These are phyloP conservation scores for Fusarium austroafricanum DNA, from an alignment of 2,329 filamentous ascomycete genomes.

Conservation along the genomic window DNA sequence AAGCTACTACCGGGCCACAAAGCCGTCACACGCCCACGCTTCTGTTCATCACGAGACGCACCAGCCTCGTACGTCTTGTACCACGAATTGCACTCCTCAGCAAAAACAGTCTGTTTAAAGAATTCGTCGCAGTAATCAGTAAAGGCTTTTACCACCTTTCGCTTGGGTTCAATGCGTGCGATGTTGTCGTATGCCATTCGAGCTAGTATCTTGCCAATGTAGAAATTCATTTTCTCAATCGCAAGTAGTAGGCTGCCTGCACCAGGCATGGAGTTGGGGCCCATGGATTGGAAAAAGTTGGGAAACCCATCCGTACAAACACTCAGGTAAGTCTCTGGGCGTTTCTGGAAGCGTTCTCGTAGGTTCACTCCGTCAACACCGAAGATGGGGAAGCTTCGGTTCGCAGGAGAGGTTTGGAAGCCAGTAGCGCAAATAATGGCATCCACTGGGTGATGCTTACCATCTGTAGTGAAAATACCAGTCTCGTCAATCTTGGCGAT, in stretches of 20 bases:
- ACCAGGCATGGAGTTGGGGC: slow-evolving; percentile 9
- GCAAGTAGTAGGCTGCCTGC: background rate
- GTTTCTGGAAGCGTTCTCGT: slow-evolving; percentile 15
- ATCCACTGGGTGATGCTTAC: slow-evolving; percentile 1
- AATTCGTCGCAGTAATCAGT: slow-evolving; percentile 8
- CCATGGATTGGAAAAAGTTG: slow-evolving; percentile 23
- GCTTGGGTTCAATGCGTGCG: slow-evolving; percentile 3
- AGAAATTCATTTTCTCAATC: slow-evolving; percentile 17
- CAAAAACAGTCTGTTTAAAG: slow-evolving; percentile 11
- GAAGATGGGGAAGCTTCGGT: slow-evolving; percentile 18
- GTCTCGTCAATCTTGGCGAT: slow-evolving; percentile 1
- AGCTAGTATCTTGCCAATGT: slow-evolving; percentile 4
- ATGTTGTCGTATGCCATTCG: slow-evolving; percentile 21
- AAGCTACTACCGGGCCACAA: slow-evolving; percentile 20
- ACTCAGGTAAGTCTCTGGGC: slow-evolving; percentile 21
- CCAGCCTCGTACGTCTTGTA: slow-evolving; percentile 18
- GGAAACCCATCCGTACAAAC: slow-evolving; percentile 23
- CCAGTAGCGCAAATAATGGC: slow-evolving; percentile 9
- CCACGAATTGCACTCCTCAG: slow-evolving; percentile 24
- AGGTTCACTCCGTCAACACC: background rate
- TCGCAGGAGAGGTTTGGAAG: slow-evolving; percentile 15
- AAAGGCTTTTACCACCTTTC: background rate
- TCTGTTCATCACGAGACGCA: slow-evolving; percentile 9
- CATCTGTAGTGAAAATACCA: background rate
- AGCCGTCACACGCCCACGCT: background rate